Conservation (phyloP, 2,329 filamentous ascomycete genomes). For the Fusarium sublunatum region DNA sequence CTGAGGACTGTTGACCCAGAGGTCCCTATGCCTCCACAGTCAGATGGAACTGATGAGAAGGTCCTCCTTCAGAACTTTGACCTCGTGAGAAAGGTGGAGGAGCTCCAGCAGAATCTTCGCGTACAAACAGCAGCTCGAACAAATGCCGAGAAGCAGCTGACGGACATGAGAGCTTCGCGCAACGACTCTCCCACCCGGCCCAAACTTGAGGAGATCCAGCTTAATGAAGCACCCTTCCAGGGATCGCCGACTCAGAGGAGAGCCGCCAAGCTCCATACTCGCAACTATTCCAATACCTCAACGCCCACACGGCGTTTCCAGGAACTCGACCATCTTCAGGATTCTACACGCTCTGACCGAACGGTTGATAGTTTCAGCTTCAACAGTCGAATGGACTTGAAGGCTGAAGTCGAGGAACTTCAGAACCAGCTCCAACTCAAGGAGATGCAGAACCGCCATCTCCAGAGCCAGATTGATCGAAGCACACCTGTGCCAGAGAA, state of each 20-base stretch:
- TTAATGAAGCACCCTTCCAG: conserved; percentile 79
- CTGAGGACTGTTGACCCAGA: conserved; percentile 89
- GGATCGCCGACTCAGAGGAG: conserved; percentile 80
- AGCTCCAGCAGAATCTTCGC: conserved; percentile 87
- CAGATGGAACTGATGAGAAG: conserved; percentile 70
- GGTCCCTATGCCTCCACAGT: conserved; percentile 70
- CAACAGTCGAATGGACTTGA: conserved; percentile 90
- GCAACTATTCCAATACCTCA: conserved; percentile 77
- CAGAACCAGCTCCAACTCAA: conserved; percentile 94
- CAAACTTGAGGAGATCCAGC: conserved; percentile 86
- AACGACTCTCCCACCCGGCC: conserved; percentile 78
- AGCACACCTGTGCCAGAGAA: conserved; percentile 71
- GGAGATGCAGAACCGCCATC: conserved; percentile 94
- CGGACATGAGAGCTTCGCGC: conserved; percentile 79
- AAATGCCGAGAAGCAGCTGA: conserved; percentile 85
- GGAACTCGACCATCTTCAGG: conserved; percentile 68
- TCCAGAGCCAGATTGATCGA: conserved; percentile 87
- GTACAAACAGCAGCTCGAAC: conserved; percentile 83
- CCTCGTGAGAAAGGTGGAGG: conserved; percentile 85
- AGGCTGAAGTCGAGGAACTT: conserved; percentile 88
- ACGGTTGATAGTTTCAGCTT: conserved; percentile 84
- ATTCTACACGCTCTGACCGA: conserved; percentile 85
- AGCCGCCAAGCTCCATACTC: conserved; percentile 63
- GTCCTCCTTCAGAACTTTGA: conserved; percentile 81
- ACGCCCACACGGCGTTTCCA: conserved; percentile 81